Percentiles rank a stretch among this genome's conserved stretches.
Evolutionary conservation across 2,329 filamentous ascomycete genomes (phyloP).

Genomic region (Sordariomycetes sp.): DNA sequence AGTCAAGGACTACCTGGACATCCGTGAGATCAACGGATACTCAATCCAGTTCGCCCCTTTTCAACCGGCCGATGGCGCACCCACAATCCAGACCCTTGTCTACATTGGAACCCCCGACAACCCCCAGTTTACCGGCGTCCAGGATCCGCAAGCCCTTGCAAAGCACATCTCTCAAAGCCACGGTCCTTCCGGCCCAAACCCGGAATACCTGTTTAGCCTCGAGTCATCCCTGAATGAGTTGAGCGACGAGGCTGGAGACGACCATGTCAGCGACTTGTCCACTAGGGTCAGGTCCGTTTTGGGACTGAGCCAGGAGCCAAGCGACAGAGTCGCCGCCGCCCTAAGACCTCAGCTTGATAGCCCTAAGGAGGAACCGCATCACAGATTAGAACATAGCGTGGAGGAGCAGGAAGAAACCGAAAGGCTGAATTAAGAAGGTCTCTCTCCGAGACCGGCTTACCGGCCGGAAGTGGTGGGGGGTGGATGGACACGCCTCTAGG

Average conservation of each 20-base stretch:
- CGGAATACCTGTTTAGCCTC: constrained; percentile 76
- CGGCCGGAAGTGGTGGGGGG: not conserved
- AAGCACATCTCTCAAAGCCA: constrained; percentile 66
- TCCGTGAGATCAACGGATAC: constrained; percentile 96
- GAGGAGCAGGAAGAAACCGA: constrained; percentile 53
- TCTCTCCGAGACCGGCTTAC: not conserved
- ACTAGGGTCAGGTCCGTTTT: constrained; percentile 55
- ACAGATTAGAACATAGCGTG: constrained; percentile 22
- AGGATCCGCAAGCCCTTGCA: constrained; percentile 68
- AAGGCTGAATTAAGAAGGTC: constrained; percentile 22
- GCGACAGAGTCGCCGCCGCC: not conserved
- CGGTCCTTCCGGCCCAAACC: constrained; percentile 82
- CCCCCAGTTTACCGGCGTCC: constrained; percentile 79
- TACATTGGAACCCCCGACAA: constrained; percentile 95
- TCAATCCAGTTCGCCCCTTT: constrained; percentile 87
- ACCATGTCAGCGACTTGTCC: constrained; percentile 76
- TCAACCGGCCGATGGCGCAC: constrained; percentile 39
- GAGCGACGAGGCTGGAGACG: constrained; percentile 67
- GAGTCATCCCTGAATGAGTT: constrained; percentile 65
- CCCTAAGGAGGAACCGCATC: not conserved
- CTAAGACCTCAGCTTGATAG: not conserved
- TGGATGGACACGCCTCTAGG: not conserved
- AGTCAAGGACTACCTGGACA: constrained; percentile 84
- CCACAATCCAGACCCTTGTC: constrained; percentile 51
- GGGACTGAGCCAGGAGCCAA: not conserved